Evolutionary conservation across 2,329 filamentous ascomycete species (phyloP).

Genomic region (Ophiostoma novo-ulmi): DNA sequence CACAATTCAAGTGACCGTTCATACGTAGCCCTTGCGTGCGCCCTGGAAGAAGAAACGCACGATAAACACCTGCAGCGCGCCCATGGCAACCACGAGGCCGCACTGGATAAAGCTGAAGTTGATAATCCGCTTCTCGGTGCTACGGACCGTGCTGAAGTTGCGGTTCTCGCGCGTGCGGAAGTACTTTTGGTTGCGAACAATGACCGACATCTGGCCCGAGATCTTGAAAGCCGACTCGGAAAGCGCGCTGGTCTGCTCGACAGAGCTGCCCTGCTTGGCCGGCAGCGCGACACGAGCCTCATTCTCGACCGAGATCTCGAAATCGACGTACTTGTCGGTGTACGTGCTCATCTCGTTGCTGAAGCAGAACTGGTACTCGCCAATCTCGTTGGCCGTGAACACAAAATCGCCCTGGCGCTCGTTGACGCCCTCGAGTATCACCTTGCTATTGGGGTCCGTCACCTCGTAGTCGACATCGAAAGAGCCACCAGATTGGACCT

Average conservation of each 20-base stretch:
- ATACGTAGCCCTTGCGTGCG: slow-evolving; percentile 65
- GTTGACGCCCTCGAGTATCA: slow-evolving; percentile 81
- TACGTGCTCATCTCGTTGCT: slow-evolving; percentile 98
- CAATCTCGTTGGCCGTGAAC: slow-evolving; percentile 81
- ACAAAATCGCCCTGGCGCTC: slow-evolving; percentile 96
- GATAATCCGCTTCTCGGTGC: slow-evolving; percentile 91
- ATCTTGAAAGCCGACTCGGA: slow-evolving; percentile 96
- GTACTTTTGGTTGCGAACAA: slow-evolving; percentile 97
- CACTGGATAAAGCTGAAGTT: slow-evolving; percentile 96
- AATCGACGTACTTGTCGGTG: slow-evolving; percentile 94
- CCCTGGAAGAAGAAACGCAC: slow-evolving; percentile 98
- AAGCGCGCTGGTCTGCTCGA: slow-evolving; percentile 81
- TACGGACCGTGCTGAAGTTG: slow-evolving; percentile 96
- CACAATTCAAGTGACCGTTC: slow-evolving; percentile 32
- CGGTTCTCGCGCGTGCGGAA: slow-evolving; percentile 98
- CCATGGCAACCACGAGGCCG: slow-evolving; percentile 89
- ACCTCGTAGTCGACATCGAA: slow-evolving; percentile 97
- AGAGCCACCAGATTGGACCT: slow-evolving; percentile 97
- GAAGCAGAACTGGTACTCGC: slow-evolving; percentile 97
- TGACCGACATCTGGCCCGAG: slow-evolving; percentile 85
- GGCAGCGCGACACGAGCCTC: slow-evolving; percentile 77
- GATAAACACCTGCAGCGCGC: slow-evolving; percentile 90
- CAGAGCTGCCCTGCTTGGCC: slow-evolving; percentile 78
- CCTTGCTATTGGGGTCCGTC: slow-evolving; percentile 70
- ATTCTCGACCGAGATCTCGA: slow-evolving; percentile 95